phyloP scores from a whole-genome alignment of 768 basidiomycete species.

The Termitomyces sp. region DNA sequence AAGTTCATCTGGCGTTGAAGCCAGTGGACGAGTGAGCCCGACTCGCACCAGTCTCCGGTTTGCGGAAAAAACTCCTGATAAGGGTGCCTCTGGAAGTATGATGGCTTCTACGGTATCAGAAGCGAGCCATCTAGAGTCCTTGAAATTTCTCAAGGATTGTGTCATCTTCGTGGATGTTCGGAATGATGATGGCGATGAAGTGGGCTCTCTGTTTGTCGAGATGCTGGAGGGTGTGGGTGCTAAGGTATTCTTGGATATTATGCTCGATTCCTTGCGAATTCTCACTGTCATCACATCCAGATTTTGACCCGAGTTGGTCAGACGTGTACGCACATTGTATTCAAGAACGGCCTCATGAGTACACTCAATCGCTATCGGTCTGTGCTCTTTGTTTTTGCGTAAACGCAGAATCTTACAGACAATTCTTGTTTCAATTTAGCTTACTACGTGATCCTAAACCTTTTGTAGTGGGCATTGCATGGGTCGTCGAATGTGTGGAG shows the following conservation, averaged over 20 bases:
- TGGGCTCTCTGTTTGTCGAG: constrained; percentile 75
- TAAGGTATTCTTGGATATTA: constrained; percentile 40
- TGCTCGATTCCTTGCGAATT: neutral
- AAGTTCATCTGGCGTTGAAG: neutral
- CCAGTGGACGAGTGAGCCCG: constrained; percentile 5
- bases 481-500: constrained; percentile 88
- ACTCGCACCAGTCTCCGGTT: constrained; percentile 10
- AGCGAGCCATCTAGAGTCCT: constrained; percentile 25
- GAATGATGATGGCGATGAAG: constrained; percentile 80
- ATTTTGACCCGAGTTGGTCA: constrained; percentile 64
- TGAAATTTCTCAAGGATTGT: constrained; percentile 68
- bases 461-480: constrained; percentile 75
- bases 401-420: neutral
- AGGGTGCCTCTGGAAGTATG: constrained; percentile 15
- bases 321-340: constrained; percentile 81
- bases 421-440: constrained; percentile 26
- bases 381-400: constrained; percentile 13
- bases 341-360: constrained; percentile 75
- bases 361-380: constrained; percentile 73
- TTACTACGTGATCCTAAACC: constrained; percentile 68
- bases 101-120: constrained; percentile 16
- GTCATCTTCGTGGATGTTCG: constrained; percentile 85
- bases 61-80: constrained; percentile 12
- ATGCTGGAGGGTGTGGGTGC: constrained; percentile 82
- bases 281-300: constrained; percentile 26